phyloP scores from a whole-genome alignment of 2,329 filamentous ascomycete genomes.

The Escovopsis sp. region DNA sequence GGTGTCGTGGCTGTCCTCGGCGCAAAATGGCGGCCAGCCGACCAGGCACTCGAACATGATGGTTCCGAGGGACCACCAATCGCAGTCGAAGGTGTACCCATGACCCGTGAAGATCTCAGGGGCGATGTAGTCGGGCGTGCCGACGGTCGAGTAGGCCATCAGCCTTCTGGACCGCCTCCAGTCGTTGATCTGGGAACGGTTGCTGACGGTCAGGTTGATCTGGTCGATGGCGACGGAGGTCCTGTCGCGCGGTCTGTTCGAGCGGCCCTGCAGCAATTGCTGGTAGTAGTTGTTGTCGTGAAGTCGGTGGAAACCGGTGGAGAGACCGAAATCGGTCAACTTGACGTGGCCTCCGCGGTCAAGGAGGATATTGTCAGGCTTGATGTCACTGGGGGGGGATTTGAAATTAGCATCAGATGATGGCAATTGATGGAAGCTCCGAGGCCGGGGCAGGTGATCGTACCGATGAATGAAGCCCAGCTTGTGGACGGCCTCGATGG shows the following conservation, averaged over 20 bases:
- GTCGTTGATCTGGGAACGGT: constrained; percentile 94
- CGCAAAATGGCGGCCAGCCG: constrained; percentile 97
- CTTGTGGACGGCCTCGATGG: constrained; percentile 97
- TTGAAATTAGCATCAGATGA: neutral
- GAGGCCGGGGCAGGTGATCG: constrained; percentile 15
- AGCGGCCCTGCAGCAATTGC: constrained; percentile 73
- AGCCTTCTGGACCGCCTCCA: constrained; percentile 92
- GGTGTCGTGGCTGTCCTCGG: constrained; percentile 92
- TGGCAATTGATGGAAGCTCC: neutral
- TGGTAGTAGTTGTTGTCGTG: constrained; percentile 99
- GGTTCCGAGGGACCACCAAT: constrained; percentile 98
- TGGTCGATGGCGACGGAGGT: constrained; percentile 94
- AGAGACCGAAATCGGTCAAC: constrained; percentile 93
- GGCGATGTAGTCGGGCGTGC: constrained; percentile 96
- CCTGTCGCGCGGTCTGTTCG: constrained; percentile 61
- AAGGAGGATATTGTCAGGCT: constrained; percentile 94
- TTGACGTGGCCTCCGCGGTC: constrained; percentile 96
- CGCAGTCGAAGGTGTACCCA: constrained; percentile 91
- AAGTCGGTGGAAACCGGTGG: constrained; percentile 93
- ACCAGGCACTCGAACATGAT: constrained; percentile 99
- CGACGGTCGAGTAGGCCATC: constrained; percentile 96
- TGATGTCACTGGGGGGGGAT: constrained; percentile 62
- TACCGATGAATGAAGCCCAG: constrained; percentile 97
- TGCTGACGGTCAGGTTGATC: constrained; percentile 95
- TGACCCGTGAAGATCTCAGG: constrained; percentile 96